These are phyloP conservation scores for Ashbya aceris DNA, from an alignment of 1,139 yeast genomes.

Conservation along the genomic window DNA sequence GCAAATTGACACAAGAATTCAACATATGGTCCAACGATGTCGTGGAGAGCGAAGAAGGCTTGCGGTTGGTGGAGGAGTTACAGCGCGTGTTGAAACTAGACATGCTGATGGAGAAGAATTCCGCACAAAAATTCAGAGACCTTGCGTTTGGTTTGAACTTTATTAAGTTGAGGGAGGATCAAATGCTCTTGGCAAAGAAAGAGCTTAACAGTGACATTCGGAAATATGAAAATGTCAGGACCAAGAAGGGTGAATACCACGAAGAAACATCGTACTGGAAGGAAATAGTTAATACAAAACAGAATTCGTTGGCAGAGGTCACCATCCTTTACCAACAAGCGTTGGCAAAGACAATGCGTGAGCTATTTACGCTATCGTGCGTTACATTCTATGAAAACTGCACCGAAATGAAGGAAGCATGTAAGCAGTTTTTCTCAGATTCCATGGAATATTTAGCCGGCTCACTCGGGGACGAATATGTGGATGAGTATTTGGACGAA, in stretches of 20 bases:
- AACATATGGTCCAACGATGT: constrained; percentile 20
- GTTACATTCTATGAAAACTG: constrained; percentile 20
- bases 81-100: constrained; percentile 20
- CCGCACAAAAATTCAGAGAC: constrained; percentile 13
- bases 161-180: constrained; percentile 20
- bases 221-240: constrained; percentile 14
- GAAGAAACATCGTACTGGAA: constrained; percentile 20
- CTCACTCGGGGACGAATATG: constrained; percentile 9
- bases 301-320: constrained; percentile 15
- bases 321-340: constrained; percentile 20
- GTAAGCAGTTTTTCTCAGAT: constrained; percentile 15
- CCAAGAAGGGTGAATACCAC: constrained; percentile 19
- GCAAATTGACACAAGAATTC: constrained; percentile 19
- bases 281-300: constrained; percentile 19
- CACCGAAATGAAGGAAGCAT: constrained; percentile 18
- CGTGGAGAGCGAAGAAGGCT: constrained; percentile 15
- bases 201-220: constrained; percentile 14
- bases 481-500: constrained; percentile 19
- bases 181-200: constrained; percentile 18
- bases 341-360: constrained; percentile 19
- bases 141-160: constrained; percentile 18
- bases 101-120: constrained; percentile 16
- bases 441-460: constrained; percentile 17
- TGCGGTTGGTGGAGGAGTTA: constrained; percentile 16
- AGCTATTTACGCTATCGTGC: constrained; percentile 18